Evolutionary conservation across 345 rosid genomes (phyloP), one percentile per base, ranked within the genome.

Genomic region (Eucalyptus pumila): DNA sequence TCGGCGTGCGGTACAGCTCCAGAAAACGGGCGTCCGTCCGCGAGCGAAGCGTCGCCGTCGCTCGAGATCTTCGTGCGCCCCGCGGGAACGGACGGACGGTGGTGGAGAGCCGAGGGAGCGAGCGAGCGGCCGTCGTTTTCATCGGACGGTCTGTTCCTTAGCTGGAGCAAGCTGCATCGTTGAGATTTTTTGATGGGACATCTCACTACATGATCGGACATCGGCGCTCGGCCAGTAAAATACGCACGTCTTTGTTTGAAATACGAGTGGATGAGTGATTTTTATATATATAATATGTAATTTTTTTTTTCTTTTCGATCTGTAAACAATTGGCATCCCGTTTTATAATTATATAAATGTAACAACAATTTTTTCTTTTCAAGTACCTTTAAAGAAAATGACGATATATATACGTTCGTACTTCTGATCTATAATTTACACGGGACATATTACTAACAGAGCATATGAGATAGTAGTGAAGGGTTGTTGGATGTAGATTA

Each of bases 381-480:
- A n/a, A 3, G 0, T 56, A 23, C 6, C 72, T 65, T n/a, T 7
- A 13, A 9, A 30, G 37, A n/a, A 65, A 65, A 65, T 30, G 72
- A 65, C 2, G 9, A 14, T 62, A 62, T 30, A 30, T 62, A 13
- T 30, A 27, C 3, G 0, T 27, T 30, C 9, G 3, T 4, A 6
- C 8, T 14, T 32, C 19, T 14, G 3, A 14, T 7, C 2, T 65
- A 14, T 65, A 30, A 65, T n/a, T 2, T 65, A 14, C 6, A 13
- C 2, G 0, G 0, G 32, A 13, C 16, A 3, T 62, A 30, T 62
- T 62, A 13, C 34, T 62, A 62, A 27, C 0, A 62, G 0, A 30
- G 34, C 34, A 62, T 62, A 14, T 13, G 4, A 27, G 16, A 62
- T 30, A 30, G 69, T 2, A 13, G 69, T 6, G 34, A 27, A 13